Evolutionary conservation across 306 rosid genomes (phyloP).

Genomic region (Adenanthera pavonina): DNA sequence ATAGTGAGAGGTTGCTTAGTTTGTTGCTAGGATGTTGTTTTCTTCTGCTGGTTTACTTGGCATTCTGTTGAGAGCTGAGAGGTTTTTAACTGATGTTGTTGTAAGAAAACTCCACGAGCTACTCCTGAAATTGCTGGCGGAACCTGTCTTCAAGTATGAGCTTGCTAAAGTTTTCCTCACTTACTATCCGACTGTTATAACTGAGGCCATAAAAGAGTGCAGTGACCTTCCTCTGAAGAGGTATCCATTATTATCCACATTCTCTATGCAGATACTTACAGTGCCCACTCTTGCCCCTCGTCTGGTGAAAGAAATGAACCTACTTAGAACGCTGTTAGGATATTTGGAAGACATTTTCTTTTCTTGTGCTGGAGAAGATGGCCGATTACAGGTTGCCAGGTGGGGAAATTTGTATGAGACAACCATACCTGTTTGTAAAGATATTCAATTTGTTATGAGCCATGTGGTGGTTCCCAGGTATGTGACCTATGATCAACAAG

Average conservation of each 20-base stretch:
- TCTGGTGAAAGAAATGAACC: slow-evolving; percentile 90
- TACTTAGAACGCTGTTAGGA: slow-evolving; percentile 74
- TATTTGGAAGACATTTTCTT: slow-evolving; percentile 75
- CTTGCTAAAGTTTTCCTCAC: slow-evolving; percentile 83
- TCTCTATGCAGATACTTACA: slow-evolving; percentile 95
- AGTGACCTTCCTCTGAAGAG: slow-evolving; percentile 51
- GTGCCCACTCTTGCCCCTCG: slow-evolving; percentile 92
- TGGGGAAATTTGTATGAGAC: slow-evolving; percentile 71
- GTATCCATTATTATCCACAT: slow-evolving; percentile 67
- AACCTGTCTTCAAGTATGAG: slow-evolving; percentile 84
- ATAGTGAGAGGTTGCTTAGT: slow-evolving; percentile 96
- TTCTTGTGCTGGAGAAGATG: slow-evolving; percentile 71
- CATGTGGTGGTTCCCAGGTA: slow-evolving; percentile 76
- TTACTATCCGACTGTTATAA: slow-evolving; percentile 86
- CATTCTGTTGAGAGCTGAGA: slow-evolving; percentile 77
- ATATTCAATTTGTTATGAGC: slow-evolving; percentile 94
- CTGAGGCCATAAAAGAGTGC: slow-evolving; percentile 61
- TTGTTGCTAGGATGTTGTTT: slow-evolving; percentile 66
- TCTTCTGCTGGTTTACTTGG: slow-evolving; percentile 63
- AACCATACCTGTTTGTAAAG: slow-evolving; percentile 85
- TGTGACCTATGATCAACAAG: slow-evolving; percentile 75
- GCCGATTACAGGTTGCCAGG: slow-evolving; percentile 74
- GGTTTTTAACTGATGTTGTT: slow-evolving; percentile 61
- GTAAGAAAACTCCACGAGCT: slow-evolving; percentile 82
- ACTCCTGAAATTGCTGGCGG: slow-evolving; percentile 86